Conservation (phyloP, 2,329 filamentous ascomycete species). For the Epichloe sp. region DNA sequence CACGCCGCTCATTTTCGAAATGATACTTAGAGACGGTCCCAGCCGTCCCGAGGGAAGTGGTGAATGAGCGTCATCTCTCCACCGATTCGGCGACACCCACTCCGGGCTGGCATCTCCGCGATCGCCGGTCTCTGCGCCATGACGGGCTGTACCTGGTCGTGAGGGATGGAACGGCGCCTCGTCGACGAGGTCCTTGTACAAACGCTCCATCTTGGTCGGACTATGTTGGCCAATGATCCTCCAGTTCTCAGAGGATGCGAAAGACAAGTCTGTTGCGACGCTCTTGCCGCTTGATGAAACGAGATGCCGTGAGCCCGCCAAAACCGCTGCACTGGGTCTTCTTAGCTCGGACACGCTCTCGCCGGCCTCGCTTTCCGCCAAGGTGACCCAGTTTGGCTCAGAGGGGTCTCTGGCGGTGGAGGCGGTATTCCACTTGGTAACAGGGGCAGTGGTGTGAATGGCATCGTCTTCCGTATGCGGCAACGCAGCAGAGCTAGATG, state of each 20-base stretch:
- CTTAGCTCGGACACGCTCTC: slow-evolving; percentile 13
- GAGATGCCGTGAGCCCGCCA: slow-evolving; percentile 9
- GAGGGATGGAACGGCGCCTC: slow-evolving; percentile 26
- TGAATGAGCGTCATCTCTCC: slow-evolving; percentile 5
- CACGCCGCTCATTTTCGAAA: slow-evolving; percentile 3
- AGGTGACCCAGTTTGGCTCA: slow-evolving; percentile 10
- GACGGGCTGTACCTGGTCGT: slow-evolving; percentile 14
- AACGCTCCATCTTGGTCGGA: slow-evolving; percentile 16
- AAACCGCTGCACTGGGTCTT: slow-evolving; percentile 10
- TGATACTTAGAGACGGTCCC: slow-evolving; percentile 2
- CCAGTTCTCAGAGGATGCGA: slow-evolving; percentile 26
- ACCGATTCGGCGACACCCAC: slow-evolving; percentile 6
- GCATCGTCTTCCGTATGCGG: slow-evolving; percentile 7
- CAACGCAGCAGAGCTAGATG: slow-evolving; percentile 22
- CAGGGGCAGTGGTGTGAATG: neutral
- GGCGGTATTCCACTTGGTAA: slow-evolving; percentile 5
- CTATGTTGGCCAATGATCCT: slow-evolving; percentile 13
- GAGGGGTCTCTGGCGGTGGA: slow-evolving; percentile 3
- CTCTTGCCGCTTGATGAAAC: slow-evolving; percentile 10
- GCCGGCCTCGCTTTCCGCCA: slow-evolving; percentile 11
- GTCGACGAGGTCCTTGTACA: slow-evolving; percentile 22
- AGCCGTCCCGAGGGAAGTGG: slow-evolving; percentile 2
- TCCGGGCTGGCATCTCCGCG: slow-evolving; percentile 4
- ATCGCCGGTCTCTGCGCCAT: slow-evolving; percentile 8
- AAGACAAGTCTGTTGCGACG: slow-evolving; percentile 18